phyloP scores from a whole-genome alignment of 805 yeast species.

The Metschnikowia peoriensis region DNA sequence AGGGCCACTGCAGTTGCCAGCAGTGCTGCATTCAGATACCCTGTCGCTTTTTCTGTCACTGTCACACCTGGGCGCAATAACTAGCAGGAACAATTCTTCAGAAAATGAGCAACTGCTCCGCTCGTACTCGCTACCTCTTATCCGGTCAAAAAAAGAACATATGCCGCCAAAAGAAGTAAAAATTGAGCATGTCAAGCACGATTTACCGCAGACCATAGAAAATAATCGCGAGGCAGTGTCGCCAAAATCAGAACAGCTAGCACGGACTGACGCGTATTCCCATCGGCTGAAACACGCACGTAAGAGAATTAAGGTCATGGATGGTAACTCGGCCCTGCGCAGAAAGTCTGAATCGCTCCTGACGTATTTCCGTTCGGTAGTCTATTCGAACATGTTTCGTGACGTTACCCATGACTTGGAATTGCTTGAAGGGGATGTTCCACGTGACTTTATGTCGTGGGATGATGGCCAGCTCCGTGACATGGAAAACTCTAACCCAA shows the following conservation, averaged over 20 bases:
- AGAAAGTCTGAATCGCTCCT: not conserved
- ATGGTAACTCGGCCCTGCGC: not conserved
- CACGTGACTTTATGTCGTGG: slow-evolving; percentile 10
- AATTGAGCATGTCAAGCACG: not conserved
- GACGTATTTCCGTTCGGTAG: slow-evolving; percentile 7
- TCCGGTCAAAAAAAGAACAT: not conserved
- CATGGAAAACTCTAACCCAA: not conserved
- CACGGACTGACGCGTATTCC: not conserved
- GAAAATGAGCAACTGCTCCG: not conserved
- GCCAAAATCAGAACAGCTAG: not conserved
- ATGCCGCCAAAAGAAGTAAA: not conserved
- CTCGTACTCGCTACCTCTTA: not conserved
- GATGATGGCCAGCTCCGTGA: slow-evolving; percentile 4
- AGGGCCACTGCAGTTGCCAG: not conserved
- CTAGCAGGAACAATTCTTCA: not conserved
- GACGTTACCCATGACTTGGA: slow-evolving; percentile 9
- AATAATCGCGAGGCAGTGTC: not conserved
- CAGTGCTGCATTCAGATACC: not conserved
- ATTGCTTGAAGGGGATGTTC: slow-evolving; percentile 3
- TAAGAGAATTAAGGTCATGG: slow-evolving; percentile 2
- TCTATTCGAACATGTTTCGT: slow-evolving; percentile 10
- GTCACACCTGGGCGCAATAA: not conserved
- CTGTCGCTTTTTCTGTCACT: not conserved
- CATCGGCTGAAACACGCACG: not conserved
- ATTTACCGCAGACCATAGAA: not conserved